These are phyloP conservation scores for Saccharomyces pastorianus DNA, from an alignment of 1,139 yeast genomes.

Conservation along the genomic window DNA sequence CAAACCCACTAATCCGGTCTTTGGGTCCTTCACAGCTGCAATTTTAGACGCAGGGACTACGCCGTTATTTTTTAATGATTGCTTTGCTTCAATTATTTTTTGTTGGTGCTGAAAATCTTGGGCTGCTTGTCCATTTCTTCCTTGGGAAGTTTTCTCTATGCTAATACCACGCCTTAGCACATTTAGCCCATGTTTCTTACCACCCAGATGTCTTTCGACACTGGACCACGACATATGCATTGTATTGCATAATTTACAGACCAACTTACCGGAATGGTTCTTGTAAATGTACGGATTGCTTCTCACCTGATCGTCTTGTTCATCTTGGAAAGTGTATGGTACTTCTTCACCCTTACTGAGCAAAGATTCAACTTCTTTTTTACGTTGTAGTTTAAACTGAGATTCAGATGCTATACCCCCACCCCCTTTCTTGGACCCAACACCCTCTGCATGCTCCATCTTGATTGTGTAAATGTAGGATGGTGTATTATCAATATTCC, in stretches of 20 bases:
- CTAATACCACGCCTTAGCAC: slow-evolving; percentile 39
- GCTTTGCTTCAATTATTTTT: slow-evolving; percentile 20
- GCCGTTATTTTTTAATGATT: slow-evolving; percentile 21
- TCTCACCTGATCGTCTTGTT: slow-evolving; percentile 17
- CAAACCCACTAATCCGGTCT: slow-evolving; percentile 43
- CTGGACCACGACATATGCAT: slow-evolving; percentile 55
- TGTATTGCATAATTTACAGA: slow-evolving; percentile 56
- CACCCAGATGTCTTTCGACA: slow-evolving; percentile 51
- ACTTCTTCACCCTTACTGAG: slow-evolving; percentile 32
- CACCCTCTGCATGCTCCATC: slow-evolving; percentile 41
- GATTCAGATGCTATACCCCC: slow-evolving; percentile 60
- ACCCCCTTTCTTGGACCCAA: slow-evolving; percentile 41
- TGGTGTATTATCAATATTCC: background rate
- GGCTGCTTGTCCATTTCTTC: slow-evolving; percentile 34
- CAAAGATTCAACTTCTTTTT: slow-evolving; percentile 48
- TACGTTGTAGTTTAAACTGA: slow-evolving; percentile 50
- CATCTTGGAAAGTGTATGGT: slow-evolving; percentile 48
- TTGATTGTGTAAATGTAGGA: background rate
- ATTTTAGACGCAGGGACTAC: slow-evolving; percentile 22
- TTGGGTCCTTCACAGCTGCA: slow-evolving; percentile 31
- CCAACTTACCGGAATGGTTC: slow-evolving; percentile 56
- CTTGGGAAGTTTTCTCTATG: slow-evolving; percentile 9
- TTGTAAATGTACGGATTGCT: slow-evolving; percentile 59
- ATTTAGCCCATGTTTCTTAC: slow-evolving; percentile 53
- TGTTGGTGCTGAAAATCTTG: slow-evolving; percentile 10